Conservation (phyloP, 2,329 filamentous ascomycete genomes). For the Samsoniella hepiali region DNA sequence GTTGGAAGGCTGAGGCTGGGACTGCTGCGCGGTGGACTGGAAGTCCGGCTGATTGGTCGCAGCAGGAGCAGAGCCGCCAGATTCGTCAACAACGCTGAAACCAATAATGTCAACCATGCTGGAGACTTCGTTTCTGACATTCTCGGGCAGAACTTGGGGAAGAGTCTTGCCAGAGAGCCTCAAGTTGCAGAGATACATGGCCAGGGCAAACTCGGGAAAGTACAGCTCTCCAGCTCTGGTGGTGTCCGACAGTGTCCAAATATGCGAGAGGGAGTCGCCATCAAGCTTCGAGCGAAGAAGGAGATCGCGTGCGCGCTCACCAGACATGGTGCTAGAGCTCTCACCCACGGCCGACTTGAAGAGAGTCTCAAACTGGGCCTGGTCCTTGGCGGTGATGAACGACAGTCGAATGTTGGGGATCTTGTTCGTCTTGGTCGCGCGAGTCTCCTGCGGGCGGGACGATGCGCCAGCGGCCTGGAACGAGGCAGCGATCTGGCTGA, state of each 20-base stretch:
- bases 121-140: conserved; percentile 91
- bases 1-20: conserved; percentile 72
- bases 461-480: conserved; percentile 51
- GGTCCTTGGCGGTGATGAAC: conserved; percentile 92
- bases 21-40: conserved; percentile 60
- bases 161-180: conserved; percentile 83
- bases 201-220: conserved; percentile 94
- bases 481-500: conserved; percentile 64
- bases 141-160: conserved; percentile 72
- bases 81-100: conserved; percentile 81
- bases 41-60: conserved; percentile 70
- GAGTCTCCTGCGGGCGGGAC: conserved; percentile 43
- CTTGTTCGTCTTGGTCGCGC: conserved; percentile 59
- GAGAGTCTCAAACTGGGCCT: conserved; percentile 94
- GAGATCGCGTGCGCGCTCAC: conserved; percentile 87
- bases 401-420: conserved; percentile 93
- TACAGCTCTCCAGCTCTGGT: conserved; percentile 94
- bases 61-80: conserved; percentile 44
- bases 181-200: conserved; percentile 98
- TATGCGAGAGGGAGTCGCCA: conserved; percentile 83
- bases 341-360: conserved; percentile 94
- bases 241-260: conserved; percentile 93
- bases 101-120: conserved; percentile 99
- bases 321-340: conserved; percentile 79
- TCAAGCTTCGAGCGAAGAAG: conserved; percentile 84